phyloP scores from a whole-genome alignment of 2,329 filamentous ascomycete species.

The Aureobasidium sp. region DNA sequence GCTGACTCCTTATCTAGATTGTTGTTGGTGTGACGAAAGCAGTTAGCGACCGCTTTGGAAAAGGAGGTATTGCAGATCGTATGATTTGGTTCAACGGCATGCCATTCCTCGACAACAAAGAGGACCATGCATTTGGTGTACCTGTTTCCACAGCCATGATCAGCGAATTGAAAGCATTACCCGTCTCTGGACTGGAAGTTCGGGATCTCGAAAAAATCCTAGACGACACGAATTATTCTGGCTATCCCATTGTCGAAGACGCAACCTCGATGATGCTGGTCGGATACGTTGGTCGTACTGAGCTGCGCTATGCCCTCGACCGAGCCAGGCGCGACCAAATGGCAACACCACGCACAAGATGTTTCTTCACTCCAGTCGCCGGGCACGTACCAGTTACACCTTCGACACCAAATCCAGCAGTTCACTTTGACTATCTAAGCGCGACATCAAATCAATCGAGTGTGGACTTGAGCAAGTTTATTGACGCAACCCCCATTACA shows the following conservation, averaged over 20 bases:
- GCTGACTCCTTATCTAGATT: conserved; percentile 44
- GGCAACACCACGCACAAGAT: conserved; percentile 60
- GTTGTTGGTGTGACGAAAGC: conserved; percentile 95
- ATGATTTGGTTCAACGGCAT: conserved; percentile 99
- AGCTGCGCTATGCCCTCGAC: conserved; percentile 83
- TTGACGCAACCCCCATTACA: conserved; percentile 81
- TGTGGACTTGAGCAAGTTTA: conserved; percentile 77
- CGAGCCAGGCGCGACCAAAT: conserved; percentile 62
- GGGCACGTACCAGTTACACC: conserved; percentile 22
- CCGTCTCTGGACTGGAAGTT: conserved; percentile 64
- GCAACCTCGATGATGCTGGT: conserved; percentile 61
- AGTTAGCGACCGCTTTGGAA: conserved; percentile 83
- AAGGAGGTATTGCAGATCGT: conserved; percentile 90
- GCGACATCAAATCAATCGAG: conserved; percentile 47
- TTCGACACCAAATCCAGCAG: conserved; percentile 26
- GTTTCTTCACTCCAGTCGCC: conserved; percentile 49
- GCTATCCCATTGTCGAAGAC: conserved; percentile 85
- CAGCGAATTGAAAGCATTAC: conserved; percentile 75
- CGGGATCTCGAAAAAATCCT: conserved; percentile 70
- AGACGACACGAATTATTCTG: conserved; percentile 73
- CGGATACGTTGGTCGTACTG: conserved; percentile 87
- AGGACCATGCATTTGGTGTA: conserved; percentile 93
- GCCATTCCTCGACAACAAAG: conserved; percentile 93
- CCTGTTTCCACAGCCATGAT: conserved; percentile 67
- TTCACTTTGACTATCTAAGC: conserved; percentile 53